A percentile compares a stretch with the other conserved stretches of the same genome.
Evolutionary conservation across 2,329 filamentous ascomycete genomes (phyloP).

Genomic region (Magnaporthales sp.): DNA sequence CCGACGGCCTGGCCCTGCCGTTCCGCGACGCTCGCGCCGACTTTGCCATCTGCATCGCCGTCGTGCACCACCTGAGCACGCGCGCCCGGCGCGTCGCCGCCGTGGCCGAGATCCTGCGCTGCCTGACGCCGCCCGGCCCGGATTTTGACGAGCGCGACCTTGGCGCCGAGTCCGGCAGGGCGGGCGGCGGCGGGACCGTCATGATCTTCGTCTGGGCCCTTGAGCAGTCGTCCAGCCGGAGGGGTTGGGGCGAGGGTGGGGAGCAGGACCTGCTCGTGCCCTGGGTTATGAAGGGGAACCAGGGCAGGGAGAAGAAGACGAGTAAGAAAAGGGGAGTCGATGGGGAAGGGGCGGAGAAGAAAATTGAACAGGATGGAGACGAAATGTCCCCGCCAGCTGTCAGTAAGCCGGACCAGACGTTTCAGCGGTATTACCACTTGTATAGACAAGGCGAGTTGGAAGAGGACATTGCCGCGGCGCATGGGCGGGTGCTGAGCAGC

Average conservation of each 20-base stretch:
- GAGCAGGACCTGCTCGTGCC: conserved; percentile 92
- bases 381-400: neutral
- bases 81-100: conserved; percentile 62
- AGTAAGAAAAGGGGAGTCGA: conserved; percentile 10
- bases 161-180: conserved; percentile 9
- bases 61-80: conserved; percentile 88
- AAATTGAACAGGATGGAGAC: neutral
- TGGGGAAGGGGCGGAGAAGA: neutral
- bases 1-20: conserved; percentile 76
- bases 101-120: conserved; percentile 60
- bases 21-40: conserved; percentile 56
- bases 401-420: conserved; percentile 42
- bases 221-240: conserved; percentile 77
- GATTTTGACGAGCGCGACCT: conserved; percentile 12
- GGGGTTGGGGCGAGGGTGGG: conserved; percentile 79
- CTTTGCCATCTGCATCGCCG: conserved; percentile 90
- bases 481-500: conserved; percentile 65
- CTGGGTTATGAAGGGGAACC: conserved; percentile 62
- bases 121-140: conserved; percentile 30
- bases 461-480: conserved; percentile 63
- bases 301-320: conserved; percentile 16
- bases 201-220: conserved; percentile 93
- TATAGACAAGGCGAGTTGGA: conserved; percentile 84
- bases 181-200: conserved; percentile 27
- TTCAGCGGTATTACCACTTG: conserved; percentile 89